Conservation (phyloP, 345 rosid genomes). For the Garcia nutans region DNA sequence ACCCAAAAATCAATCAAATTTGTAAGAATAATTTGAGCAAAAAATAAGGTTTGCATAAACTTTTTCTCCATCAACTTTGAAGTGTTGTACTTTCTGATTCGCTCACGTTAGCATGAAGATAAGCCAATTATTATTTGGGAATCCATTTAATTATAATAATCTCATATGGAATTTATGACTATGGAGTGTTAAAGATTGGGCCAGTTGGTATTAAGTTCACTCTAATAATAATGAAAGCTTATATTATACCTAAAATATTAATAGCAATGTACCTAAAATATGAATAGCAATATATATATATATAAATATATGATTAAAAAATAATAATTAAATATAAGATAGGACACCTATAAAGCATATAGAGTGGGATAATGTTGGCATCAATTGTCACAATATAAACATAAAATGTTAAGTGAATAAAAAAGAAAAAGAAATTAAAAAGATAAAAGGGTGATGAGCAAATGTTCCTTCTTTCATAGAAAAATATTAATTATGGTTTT, state of each 20-base stretch:
- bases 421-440: neutral
- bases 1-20: neutral
- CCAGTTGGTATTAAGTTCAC: conserved; percentile 9
- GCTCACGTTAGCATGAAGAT: conserved; percentile 21
- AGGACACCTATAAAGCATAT: neutral
- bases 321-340: neutral
- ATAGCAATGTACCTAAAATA: too few relatives aligned
- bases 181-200: conserved; percentile 8
- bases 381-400: conserved; percentile 23
- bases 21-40: neutral
- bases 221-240: conserved; percentile 18
- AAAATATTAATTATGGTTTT: neutral
- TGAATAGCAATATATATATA: too few relatives aligned
- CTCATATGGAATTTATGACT: neutral
- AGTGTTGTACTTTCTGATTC: conserved; percentile 6
- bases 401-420: neutral
- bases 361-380: conserved; percentile 34
- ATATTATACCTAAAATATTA: neutral
- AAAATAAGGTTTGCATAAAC: neutral
- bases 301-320: neutral
- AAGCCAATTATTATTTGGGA: neutral
- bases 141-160: neutral
- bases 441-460: conserved; percentile 10
- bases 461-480: conserved; percentile 23
- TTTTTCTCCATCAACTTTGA: conserved; percentile 1